Conservation (phyloP, 768 basidiomycete genomes). For the Polyporus arcularius region DNA sequence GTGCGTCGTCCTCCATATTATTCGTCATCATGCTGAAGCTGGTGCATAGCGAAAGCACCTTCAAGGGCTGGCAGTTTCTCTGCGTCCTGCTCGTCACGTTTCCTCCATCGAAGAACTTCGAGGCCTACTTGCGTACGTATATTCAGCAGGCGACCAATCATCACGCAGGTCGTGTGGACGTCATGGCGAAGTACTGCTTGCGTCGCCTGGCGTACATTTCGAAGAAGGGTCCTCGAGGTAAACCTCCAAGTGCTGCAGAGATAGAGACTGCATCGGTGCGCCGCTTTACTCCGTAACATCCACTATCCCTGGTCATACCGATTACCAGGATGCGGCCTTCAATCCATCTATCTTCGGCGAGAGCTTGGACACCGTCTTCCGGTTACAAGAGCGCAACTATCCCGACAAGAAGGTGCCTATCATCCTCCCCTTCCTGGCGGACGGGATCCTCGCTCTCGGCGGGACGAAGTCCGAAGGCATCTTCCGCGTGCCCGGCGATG, state of each 20-base stretch:
- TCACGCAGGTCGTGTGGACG: constrained; percentile 76
- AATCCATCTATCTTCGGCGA: constrained; percentile 94
- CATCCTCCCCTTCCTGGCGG: constrained; percentile 90
- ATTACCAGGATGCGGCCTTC: constrained; percentile 80
- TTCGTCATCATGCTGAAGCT: neutral
- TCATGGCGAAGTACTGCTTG: constrained; percentile 92
- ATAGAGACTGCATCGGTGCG: constrained; percentile 88
- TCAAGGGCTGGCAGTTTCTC: constrained; percentile 92
- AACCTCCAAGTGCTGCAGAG: constrained; percentile 77
- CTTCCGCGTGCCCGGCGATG: constrained; percentile 91
- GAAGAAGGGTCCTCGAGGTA: constrained; percentile 84
- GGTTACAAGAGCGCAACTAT: constrained; percentile 84
- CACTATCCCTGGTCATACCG: neutral
- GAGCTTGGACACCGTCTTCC: constrained; percentile 80
- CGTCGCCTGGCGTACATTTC: constrained; percentile 73
- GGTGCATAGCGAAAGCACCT: constrained; percentile 67
- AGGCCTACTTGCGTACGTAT: constrained; percentile 80
- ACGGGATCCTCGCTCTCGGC: constrained; percentile 87
- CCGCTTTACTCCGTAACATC: neutral
- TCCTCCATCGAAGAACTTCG: constrained; percentile 92
- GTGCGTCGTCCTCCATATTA: constrained; percentile 43
- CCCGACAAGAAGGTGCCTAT: constrained; percentile 85
- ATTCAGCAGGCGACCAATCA: constrained; percentile 67
- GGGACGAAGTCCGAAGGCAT: constrained; percentile 88
- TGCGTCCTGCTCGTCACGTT: constrained; percentile 92